Base-by-base conservation (phyloP, 192 early-diverging fungal genomes). In the Chytriomyces sp. region DNA sequence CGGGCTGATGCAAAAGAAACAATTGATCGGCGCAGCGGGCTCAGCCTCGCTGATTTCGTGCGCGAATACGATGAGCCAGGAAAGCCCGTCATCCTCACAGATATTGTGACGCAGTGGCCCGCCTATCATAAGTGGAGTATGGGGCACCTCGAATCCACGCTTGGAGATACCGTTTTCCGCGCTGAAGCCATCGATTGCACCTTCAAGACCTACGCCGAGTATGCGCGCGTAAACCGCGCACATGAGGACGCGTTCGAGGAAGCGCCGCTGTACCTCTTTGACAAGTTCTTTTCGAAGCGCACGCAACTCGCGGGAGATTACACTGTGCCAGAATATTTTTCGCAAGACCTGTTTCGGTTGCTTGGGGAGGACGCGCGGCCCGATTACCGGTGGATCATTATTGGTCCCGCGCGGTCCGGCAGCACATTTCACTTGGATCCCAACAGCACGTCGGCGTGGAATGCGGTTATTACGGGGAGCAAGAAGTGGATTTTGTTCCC, bases 401-500 rank as follows among this genome's bases (percentile, higher is more conserved):
- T 91, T 7, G 89, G 91, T 7, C 91, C 91, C 54, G 70, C 78
- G 31, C 73, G 89, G 40, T 84, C 83, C 52, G 91, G 89, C 22
- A 82, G 80, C 34, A 88, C 87, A 12, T 91, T 90, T 68, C 91
- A 92, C 69, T 83, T 91, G 52, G 91, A 92, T 65, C 91, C 91
- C 8, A 92, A 92, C 77, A 78, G 84, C 1, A 92, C 90, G 10
- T 84, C 80, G 22, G 90, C 90, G 0, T 91, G 90, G 89, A 91
- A 91, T 69, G 89, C 89, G 31, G 86, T 90, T 32, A 85, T 91
- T 25, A 86, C 64, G 10, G 90, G 90, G 30, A 75, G 84, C 3
- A 90, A 91, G 55, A 89, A 90, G 64, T 91, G 90, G 90, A 82
- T 91, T 49, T 77, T 91, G 81, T 89, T 78, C 56, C 90, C 90